Base-by-base conservation (phyloP, 441 rosid species). In the Jatropha podagrica region DNA sequence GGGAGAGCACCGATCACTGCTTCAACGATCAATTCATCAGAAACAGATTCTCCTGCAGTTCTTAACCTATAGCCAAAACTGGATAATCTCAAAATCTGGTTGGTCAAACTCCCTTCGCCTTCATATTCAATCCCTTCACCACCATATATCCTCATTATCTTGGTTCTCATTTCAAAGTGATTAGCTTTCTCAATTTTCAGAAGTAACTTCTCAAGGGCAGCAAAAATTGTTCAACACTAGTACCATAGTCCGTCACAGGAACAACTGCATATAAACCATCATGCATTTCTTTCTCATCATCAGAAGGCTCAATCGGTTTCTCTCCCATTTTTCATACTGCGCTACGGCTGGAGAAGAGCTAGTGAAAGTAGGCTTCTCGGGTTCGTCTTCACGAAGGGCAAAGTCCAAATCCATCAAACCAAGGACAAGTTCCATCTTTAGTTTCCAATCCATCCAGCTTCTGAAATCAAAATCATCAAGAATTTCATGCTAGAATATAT, bases 351-450 rank as follows among this genome's bases (percentile, higher is more conserved):
- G 26, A 23, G 64, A 60, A 23, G 17, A 23, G 10, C 38, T 10
- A 60, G 23, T 32, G 13, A 12, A 3, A 9, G 64, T 8, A 42
- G 46, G 65, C 65, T 60, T 23, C 32, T 60, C 6, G 37, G 65
- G 41, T 60, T 60, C 9, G 6, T 40, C 62, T 40, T 76, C 74
- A 40, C 15, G 51, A 68, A 68, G 74, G 32, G 63, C 64, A 60
- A 23, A 15, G 18, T 68, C 67, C 62, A 68, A 46, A 55, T 74
- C 77, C 46, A 65, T 55, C 40, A 74, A 5, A 59, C 63, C 14
- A 7, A 27, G 13, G 63, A 26, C 32, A 59, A 7, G 63, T 59
- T 60, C 64, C 64, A 60, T 12, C 1, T 13, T 60, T 13, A 27
- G 13, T 2, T 49, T 49, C 54, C 54, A 49, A 49, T 49, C 54